These are phyloP conservation scores for Phytopythium ostracodes DNA, from an alignment of 352 stramenopile genomes.

Conservation along the genomic window DNA sequence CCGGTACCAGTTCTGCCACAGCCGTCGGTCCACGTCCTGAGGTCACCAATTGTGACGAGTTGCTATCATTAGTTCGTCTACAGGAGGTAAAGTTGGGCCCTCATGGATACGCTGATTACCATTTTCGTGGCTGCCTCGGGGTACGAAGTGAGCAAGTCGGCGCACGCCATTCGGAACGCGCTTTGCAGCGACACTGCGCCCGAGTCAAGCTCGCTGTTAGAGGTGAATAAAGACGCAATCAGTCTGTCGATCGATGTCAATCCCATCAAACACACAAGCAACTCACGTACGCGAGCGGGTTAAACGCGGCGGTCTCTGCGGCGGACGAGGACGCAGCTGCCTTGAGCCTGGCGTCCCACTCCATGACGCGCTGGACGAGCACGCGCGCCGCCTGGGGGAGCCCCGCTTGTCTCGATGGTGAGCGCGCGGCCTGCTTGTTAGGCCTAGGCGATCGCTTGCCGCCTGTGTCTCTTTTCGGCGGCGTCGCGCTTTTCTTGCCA, in stretches of 20 bases:
- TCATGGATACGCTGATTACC: conserved; percentile 13
- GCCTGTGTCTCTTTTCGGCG: no score
- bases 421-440: not conserved
- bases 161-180: conserved; percentile 27
- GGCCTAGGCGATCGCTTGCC: not conserved
- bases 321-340: not conserved
- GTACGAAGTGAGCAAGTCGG: conserved; percentile 33
- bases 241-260: not conserved
- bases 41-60: not conserved
- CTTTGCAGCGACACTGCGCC: not conserved
- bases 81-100: not conserved
- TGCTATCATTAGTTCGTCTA: not conserved
- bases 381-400: conserved; percentile 2
- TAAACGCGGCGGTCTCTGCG: not conserved
- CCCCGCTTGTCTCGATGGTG: not conserved
- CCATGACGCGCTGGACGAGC: conserved; percentile 14
- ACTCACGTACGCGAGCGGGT: not conserved
- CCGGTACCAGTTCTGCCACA: conserved; percentile 69
- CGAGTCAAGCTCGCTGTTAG: conserved; percentile 12
- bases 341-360: conserved; percentile 22
- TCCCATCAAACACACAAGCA: not conserved
- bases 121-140: conserved; percentile 24
- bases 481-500: not conserved
- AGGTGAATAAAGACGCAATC: not conserved
- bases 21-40: conserved; percentile 43